Evolutionary conservation across 2,329 filamentous ascomycete species (phyloP), one percentile per base, ranked within the genome.

Genomic region (Allantophomopsis cytisporea): DNA sequence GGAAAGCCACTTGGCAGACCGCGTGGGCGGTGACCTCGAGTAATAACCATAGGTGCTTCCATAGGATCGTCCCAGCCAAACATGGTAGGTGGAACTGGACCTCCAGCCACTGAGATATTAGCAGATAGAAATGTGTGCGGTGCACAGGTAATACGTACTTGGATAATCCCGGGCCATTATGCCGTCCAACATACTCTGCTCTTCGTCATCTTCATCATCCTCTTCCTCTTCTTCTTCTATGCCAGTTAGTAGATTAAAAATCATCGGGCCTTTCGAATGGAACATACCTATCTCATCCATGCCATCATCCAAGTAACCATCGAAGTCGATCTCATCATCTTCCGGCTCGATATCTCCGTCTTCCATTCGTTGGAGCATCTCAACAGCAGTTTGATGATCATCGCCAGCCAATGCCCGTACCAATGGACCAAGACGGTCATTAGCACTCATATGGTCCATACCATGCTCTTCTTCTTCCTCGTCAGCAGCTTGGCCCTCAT

Each of bases 141-240:
- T 31, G n/a, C 31, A 23, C 14, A 20, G 35, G 31, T 5, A 21
- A 30, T 28, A 65, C 69, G 60, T 63, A 75, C 71, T 63, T 42
- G 69, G 65, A 56, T 71, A 74, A 23, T 69, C 23, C 11, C 23
- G 23, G 8, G 23, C 23, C 23, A 28, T 28, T 28, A 28, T 28
- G 8, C 23, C 68, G 43, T 76, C 73, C 44, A 75, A 78, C 42
- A 72, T 63, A 50, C 76, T 76, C 40, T 77, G 71, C 15, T 76
- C 73, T 38, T 85, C 81, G 35, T 79, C 78, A 48, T 82, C 71
- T 13, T 76, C 74, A 21, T 76, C 74, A 16, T 80, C 75, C 34
- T 80, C 78, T 32, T 83, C 80, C 14, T 83, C 79, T 36, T 86
- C 83, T n/a, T 68, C 69, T 45, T 35, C 38, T 42, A 43, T 31